Evolutionary conservation across 768 basidiomycete genomes (phyloP), one percentile per base, ranked within the genome.

Genomic region (Mrakia blollopis): DNA sequence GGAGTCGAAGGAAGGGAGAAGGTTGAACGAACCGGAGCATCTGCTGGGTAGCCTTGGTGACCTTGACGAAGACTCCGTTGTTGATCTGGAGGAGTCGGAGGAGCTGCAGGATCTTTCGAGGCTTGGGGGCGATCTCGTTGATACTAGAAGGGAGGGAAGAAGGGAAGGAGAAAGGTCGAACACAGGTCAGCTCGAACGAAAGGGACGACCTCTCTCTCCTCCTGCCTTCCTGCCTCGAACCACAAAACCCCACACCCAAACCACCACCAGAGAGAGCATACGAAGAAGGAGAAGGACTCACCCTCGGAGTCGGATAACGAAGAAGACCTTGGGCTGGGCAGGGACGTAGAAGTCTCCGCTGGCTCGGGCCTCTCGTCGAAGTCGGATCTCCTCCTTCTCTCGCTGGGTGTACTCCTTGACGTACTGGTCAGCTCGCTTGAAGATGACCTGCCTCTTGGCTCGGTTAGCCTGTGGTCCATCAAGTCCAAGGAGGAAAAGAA

Each of bases 71-170:
- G 67, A 99, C 91, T 85, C 96, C 97, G 83, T 94, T 98, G 90
- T 99, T 98, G 88, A 99, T 99, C 85, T 98, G 97, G 81, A 97
- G 91, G 79, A 99, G 90, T 81, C 97, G 94, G 84, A 99, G 92
- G 79, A 99, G 90, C 84, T 99, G 97, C 82, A 99, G 86, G 84
- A 99, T 98, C 88, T 99, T 99, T 84, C 94, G 91, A 82, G 97
- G 97, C 87, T 99, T 99, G 78, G 97, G 97, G 75, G 97, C 94
- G 83, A 99, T 97, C 84, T 98, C 93, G 85, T 98, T 98, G 88
- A 99, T 94, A 96, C 97, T 94, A n/a, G 80, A 28, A 65, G 10
- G 21, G 10, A 54, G 35, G 18, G 57, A 37, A 41, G 35, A n/a
- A n/a, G n/a, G n/a, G 73, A 44, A n/a, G 47, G 28, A 54, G 69